These are phyloP conservation scores for Domatiomyces globalis DNA, from an alignment of 2,329 filamentous ascomycete species.

Conservation along the genomic window DNA sequence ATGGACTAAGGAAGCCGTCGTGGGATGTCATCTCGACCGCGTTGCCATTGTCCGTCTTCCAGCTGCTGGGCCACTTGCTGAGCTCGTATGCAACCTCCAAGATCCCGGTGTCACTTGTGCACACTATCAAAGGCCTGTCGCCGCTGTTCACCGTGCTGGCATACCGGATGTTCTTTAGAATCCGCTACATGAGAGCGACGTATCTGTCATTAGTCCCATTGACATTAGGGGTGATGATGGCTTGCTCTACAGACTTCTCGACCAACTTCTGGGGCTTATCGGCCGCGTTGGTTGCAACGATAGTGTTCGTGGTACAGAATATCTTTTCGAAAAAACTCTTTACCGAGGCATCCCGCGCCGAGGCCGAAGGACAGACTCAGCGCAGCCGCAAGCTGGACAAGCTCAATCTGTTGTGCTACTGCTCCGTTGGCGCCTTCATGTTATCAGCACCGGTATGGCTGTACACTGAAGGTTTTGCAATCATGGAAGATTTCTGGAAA, in stretches of 20 bases:
- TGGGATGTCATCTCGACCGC: slow-evolving; percentile 73
- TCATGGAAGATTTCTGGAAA: slow-evolving; percentile 63
- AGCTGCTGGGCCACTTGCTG: slow-evolving; percentile 83
- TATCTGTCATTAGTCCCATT: slow-evolving; percentile 83
- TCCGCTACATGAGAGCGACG: slow-evolving; percentile 72
- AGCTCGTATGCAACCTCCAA: slow-evolving; percentile 87
- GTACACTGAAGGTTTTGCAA: slow-evolving; percentile 67
- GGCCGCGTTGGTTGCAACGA: slow-evolving; percentile 74
- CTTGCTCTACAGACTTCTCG: slow-evolving; percentile 80
- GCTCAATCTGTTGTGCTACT: slow-evolving; percentile 90
- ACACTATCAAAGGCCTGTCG: slow-evolving; percentile 95
- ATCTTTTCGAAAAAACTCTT: slow-evolving; percentile 97
- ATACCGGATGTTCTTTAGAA: slow-evolving; percentile 77
- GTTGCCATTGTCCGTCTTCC: slow-evolving; percentile 81
- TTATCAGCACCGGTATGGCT: slow-evolving; percentile 87
- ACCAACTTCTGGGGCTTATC: slow-evolving; percentile 83
- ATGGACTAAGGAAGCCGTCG: slow-evolving; percentile 69
- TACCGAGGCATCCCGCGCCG: slow-evolving; percentile 78
- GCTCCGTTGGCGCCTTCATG: slow-evolving; percentile 81
- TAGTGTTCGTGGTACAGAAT: slow-evolving; percentile 95
- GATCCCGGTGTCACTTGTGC: slow-evolving; percentile 91
- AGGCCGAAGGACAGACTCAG: slow-evolving; percentile 53
- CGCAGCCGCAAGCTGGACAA: slow-evolving; percentile 79
- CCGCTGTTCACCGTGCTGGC: slow-evolving; percentile 90
- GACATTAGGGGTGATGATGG: slow-evolving; percentile 87